These are phyloP conservation scores for Solanum hybrid DNA, from an alignment of 305 asterid species.

Conservation along the genomic window DNA sequence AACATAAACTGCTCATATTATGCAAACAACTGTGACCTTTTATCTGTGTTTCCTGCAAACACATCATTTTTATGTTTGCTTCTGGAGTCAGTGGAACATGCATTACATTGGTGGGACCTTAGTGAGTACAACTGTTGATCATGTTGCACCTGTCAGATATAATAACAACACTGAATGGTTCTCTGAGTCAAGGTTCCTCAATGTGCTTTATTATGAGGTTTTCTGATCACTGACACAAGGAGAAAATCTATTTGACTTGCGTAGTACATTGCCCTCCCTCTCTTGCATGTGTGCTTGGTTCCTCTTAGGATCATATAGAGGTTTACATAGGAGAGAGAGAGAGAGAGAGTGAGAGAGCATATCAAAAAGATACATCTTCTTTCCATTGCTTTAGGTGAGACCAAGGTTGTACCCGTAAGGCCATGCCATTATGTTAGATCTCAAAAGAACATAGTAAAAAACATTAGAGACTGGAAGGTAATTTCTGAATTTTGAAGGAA, in stretches of 20 bases:
- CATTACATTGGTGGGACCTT: neutral
- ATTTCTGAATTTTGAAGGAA: neutral
- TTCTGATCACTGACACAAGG: neutral
- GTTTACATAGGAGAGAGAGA: neutral
- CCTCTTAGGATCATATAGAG: neutral
- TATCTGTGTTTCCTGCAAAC: neutral
- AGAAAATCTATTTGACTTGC: neutral
- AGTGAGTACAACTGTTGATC: neutral
- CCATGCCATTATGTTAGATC: neutral
- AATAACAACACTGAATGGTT: neutral
- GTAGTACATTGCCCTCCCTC: neutral
- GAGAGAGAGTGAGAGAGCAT: neutral
- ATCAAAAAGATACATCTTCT: neutral
- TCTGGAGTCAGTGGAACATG: neutral
- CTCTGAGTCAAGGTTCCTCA: neutral
- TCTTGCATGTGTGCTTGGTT: neutral
- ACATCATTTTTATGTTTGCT: neutral
- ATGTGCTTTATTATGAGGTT: neutral
- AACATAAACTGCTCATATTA: neutral
- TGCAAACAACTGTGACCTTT: neutral
- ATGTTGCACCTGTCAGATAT: neutral
- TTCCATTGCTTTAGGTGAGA: neutral
- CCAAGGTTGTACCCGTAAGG: neutral
- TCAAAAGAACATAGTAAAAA: neutral
- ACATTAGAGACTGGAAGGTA: neutral